phyloP scores from a whole-genome alignment of 2,329 filamentous ascomycete species.

The Alternaria viburni region DNA sequence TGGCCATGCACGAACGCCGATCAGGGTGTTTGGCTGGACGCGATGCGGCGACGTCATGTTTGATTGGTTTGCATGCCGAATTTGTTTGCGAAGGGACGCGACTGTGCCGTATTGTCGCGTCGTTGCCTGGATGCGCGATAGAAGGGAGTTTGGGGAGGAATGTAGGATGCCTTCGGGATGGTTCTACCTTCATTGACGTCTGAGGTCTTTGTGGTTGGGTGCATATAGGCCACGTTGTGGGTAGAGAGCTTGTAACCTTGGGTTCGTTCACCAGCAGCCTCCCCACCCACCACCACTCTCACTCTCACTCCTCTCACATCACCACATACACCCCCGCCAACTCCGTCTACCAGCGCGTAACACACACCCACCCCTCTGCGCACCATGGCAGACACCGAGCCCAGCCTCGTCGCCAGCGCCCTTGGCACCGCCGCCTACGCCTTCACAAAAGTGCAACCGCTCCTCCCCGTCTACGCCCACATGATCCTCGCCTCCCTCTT shows the following conservation, averaged over 20 bases:
- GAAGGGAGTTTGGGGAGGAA: background rate
- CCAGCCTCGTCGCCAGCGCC: conserved; percentile 35
- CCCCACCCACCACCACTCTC: background rate
- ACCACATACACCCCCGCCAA: background rate
- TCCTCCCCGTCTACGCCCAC: conserved; percentile 65
- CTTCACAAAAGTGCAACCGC: conserved; percentile 48
- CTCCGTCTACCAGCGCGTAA: background rate
- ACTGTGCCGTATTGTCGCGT: background rate
- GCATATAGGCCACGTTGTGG: background rate
- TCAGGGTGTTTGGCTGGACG: background rate
- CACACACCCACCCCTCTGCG: background rate
- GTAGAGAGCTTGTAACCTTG: background rate
- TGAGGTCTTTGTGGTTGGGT: background rate
- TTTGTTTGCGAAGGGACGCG: background rate
- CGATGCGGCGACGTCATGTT: conserved; percentile 6
- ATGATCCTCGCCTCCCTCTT: conserved; percentile 73
- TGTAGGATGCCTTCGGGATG: accelerated
- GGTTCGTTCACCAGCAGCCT: background rate
- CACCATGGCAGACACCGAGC: conserved; percentile 40
- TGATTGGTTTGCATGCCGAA: conserved; percentile 14
- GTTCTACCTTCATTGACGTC: background rate
- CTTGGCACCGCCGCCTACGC: conserved; percentile 50
- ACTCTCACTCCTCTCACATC: background rate
- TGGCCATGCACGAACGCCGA: conserved; percentile 12
- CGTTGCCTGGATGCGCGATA: background rate